A percentile compares a stretch with the other conserved stretches of the same genome.
phyloP scores from a whole-genome alignment of 495 filamentous ascomycete genomes.

The Staphylotrichum tortipilum region DNA sequence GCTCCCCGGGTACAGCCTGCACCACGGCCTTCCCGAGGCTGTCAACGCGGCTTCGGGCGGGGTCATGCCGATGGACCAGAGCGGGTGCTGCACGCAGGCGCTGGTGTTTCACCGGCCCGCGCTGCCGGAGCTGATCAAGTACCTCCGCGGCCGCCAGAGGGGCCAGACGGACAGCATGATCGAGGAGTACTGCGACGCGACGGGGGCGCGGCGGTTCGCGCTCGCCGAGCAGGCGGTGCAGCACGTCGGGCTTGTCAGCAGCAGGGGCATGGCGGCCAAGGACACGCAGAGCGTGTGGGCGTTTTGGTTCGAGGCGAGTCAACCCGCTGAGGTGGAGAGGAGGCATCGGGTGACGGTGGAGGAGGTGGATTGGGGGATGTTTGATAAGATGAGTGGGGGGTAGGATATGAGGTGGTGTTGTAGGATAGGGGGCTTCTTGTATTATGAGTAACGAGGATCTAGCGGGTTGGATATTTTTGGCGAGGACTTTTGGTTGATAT shows the following conservation, averaged over 20 bases:
- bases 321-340: conserved; percentile 1
- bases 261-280: neutral
- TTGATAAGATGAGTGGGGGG: neutral
- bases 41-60: neutral
- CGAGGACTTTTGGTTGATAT: neutral
- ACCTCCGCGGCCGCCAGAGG: conserved; percentile 10
- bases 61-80: conserved; percentile 9
- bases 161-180: conserved; percentile 13
- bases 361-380: conserved; percentile 9
- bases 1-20: conserved; percentile 24
- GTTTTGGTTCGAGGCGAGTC: conserved; percentile 11
- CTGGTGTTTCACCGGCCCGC: conserved; percentile 35
- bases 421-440: neutral
- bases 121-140: conserved; percentile 21
- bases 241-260: conserved; percentile 12
- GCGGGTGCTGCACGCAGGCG: conserved; percentile 40
- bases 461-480: too few species aligned
- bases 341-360: neutral
- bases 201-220: conserved; percentile 3
- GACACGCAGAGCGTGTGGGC: conserved; percentile 8
- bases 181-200: conserved; percentile 7
- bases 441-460: too few species aligned
- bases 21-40: conserved; percentile 24
- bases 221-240: conserved; percentile 8
- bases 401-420: neutral